phyloP scores from a whole-genome alignment of 495 filamentous ascomycete species.

The Tuber melanosporum region DNA sequence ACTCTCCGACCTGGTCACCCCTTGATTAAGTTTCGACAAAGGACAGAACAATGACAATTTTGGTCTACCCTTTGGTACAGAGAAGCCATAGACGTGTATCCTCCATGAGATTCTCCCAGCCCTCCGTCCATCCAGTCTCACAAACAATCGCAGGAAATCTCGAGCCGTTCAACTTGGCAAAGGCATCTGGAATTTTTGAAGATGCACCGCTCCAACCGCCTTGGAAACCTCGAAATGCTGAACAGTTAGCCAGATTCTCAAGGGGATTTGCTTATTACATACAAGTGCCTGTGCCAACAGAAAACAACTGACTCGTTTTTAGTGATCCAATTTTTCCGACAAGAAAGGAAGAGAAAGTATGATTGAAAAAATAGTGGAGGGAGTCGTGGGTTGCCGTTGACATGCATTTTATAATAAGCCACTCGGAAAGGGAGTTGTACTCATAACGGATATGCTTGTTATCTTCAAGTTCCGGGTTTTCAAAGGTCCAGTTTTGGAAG shows the following conservation, averaged over 20 bases:
- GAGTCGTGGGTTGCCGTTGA: not conserved
- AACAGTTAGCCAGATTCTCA: not conserved
- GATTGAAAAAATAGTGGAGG: not conserved
- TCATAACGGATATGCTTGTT: not conserved
- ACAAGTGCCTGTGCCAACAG: not conserved
- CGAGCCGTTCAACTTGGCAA: not conserved
- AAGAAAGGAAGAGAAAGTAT: not conserved
- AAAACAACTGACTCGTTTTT: not conserved
- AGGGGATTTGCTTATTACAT: not conserved
- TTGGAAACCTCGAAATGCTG: not conserved
- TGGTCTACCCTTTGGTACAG: not conserved
- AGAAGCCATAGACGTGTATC: not conserved
- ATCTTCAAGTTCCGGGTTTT: not conserved
- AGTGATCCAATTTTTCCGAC: not conserved
- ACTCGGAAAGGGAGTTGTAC: not conserved
- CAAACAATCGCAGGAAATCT: not conserved
- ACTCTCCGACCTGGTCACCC: not conserved
- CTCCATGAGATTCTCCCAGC: not conserved
- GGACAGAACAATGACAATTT: not conserved
- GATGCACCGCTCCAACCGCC: not conserved
- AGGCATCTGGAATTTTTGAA: not conserved
- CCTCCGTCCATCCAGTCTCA: not conserved
- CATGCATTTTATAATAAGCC: not conserved
- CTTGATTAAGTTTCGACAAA: not conserved
- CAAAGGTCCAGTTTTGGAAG: not conserved